Evolutionary conservation across 176 grass and related monocot genomes (phyloP).

Genomic region (Oropetium thomaeum): DNA sequence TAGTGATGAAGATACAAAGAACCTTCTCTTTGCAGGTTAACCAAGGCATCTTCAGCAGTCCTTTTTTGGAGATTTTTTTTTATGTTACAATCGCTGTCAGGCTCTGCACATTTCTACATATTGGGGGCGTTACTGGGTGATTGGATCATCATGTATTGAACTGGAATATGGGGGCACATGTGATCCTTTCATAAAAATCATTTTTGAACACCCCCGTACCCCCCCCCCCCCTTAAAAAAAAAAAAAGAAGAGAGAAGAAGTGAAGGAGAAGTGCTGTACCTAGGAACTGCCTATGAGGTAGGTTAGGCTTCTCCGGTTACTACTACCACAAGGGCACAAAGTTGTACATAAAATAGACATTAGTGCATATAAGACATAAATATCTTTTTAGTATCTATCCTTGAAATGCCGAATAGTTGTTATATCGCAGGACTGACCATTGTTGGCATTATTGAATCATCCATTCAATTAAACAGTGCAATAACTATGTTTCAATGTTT

Average conservation of each 20-base stretch:
- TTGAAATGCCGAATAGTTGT: neutral
- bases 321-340: neutral
- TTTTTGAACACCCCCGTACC: neutral
- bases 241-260: neutral
- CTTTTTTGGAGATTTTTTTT: constrained; percentile 6
- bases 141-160: neutral
- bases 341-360: constrained; percentile 14
- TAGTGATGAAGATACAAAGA: too few species aligned
- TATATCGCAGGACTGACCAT: neutral
- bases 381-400: neutral
- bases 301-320: neutral
- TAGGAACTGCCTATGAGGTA: neutral
- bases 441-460: neutral
- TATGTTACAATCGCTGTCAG: neutral
- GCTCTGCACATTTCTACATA: neutral
- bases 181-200: neutral
- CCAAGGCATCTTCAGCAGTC: neutral
- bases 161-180: neutral
- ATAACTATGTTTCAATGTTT: neutral
- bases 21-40: neutral
- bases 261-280: neutral
- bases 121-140: neutral
- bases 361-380: neutral
- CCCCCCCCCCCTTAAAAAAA: too few species aligned
- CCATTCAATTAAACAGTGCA: neutral